Base-by-base conservation (phyloP, 208 protist genomes). In the Giardia muris region DNA sequence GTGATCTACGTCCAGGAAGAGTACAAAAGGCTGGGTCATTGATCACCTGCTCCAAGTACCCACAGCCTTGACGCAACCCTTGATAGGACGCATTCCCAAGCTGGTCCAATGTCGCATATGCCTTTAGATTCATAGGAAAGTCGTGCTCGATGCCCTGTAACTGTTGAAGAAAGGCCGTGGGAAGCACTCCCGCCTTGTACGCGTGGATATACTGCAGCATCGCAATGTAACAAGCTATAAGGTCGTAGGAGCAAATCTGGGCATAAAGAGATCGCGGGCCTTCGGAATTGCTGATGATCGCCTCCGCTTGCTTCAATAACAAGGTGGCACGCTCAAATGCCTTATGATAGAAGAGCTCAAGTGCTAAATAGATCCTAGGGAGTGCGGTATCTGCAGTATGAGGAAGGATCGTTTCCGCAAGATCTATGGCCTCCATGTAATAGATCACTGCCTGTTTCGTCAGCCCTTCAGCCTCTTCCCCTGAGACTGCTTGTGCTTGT, bases 401-500 rank as follows among this genome's bases (percentile, higher is more conserved):
- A 30, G 57, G 57, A 10, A 76, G 30, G 57, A 76, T 76, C 30
- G 57, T 39, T 30, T 76, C 57, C 30, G 57, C 57, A 76, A 76
- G 57, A 76, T 76, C 57, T 39, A 76, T 76, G 10, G 57, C 57
- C 57, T 76, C 57, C 57, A 76, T 76, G 30, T 76, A 76, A 76
- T 30, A 76, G 19, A 76, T 30, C 57, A 76, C 57, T 39, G 57
- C 57, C 57, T 39, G 30, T 30, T 76, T 30, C 30, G 30, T 10
- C 19, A 10, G 19, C 10, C 19, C 57, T 10, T 30, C 19, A 39
- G 19, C 57, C 10, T 39, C 57, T 76, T 76, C 30, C 10, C 30
- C 57, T 76, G 10, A 10, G 10, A 30, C 57, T 10, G 57, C 30
- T 30, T 76, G 57, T 10, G 10, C 10, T 39, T 76, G 30, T 76